A percentile compares a stretch with the other conserved stretches of the same genome.
These are phyloP conservation scores for Lipomyces spencermartinsiae DNA, from an alignment of 805 yeast species.

Conservation along the genomic window DNA sequence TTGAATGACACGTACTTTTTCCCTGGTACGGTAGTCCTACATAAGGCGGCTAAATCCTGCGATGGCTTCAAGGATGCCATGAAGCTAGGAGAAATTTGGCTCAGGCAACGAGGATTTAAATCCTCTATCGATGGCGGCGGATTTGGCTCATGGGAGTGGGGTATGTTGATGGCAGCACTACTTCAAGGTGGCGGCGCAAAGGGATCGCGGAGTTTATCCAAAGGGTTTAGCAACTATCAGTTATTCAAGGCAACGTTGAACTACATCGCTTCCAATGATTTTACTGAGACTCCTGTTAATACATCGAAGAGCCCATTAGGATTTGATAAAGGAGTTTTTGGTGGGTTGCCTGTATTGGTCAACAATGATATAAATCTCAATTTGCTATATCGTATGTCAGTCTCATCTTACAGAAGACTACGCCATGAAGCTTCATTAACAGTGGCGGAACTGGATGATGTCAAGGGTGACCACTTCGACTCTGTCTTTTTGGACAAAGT, in stretches of 20 bases:
- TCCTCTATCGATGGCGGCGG: conserved; percentile 73
- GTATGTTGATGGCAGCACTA: conserved; percentile 77
- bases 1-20: conserved; percentile 71
- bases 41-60: conserved; percentile 74
- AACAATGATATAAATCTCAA: conserved; percentile 23
- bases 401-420: conserved; percentile 15
- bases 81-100: conserved; percentile 86
- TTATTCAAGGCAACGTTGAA: conserved; percentile 86
- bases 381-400: conserved; percentile 30
- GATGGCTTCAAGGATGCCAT: conserved; percentile 88
- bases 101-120: conserved; percentile 81
- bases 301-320: conserved; percentile 4
- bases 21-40: conserved; percentile 74
- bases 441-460: conserved; percentile 71
- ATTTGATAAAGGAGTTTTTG: conserved; percentile 13
- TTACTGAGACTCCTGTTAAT: conserved; percentile 47
- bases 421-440: conserved; percentile 74
- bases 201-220: conserved; percentile 71
- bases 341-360: conserved; percentile 26
- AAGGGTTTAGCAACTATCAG: conserved; percentile 93
- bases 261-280: conserved; percentile 80
- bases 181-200: conserved; percentile 74
- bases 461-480: conserved; percentile 81
- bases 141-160: conserved; percentile 91
- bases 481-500: conserved; percentile 70